Percentiles rank a stretch among this genome's conserved stretches.
These are phyloP conservation scores for Coniochaeta hoffmannii DNA, from an alignment of 2,329 filamentous ascomycete genomes.

Conservation along the genomic window DNA sequence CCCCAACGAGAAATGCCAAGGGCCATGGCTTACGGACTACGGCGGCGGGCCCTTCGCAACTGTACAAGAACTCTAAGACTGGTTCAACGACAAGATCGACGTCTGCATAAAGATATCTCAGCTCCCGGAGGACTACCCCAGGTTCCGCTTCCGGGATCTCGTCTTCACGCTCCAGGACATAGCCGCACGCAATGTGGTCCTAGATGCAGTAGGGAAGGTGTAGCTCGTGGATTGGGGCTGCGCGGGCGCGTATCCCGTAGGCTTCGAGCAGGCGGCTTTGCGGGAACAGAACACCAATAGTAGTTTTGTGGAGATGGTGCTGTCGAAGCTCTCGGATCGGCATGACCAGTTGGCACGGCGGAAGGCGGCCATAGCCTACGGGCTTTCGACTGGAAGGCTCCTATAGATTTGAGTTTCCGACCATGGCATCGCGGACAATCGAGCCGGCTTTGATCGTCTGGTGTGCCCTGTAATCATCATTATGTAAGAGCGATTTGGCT, in stretches of 20 bases:
- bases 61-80: not conserved
- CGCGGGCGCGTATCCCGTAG: not conserved
- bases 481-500: too few relatives aligned
- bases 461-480: not conserved
- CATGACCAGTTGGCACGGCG: not conserved
- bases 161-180: conserved; percentile 1
- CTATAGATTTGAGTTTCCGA: not conserved
- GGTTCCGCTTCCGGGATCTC: not conserved
- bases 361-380: not conserved
- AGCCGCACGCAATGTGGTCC: not conserved
- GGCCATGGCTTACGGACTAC: not conserved
- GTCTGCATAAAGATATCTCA: not conserved
- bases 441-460: not conserved
- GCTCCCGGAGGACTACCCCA: not conserved
- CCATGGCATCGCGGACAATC: not conserved
- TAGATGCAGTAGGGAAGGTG: not conserved
- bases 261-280: conserved; percentile 1
- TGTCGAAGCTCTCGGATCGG: not conserved
- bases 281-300: not conserved
- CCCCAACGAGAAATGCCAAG: not conserved
- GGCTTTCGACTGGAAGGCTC: not conserved
- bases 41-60: not conserved
- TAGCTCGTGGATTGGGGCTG: not conserved
- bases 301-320: not conserved
- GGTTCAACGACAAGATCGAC: conserved; percentile 2